A percentile compares a stretch with the other conserved stretches of the same genome.
These are phyloP conservation scores for Sugiyamaella castrensis DNA, from an alignment of 1,139 yeast genomes.

Conservation along the genomic window DNA sequence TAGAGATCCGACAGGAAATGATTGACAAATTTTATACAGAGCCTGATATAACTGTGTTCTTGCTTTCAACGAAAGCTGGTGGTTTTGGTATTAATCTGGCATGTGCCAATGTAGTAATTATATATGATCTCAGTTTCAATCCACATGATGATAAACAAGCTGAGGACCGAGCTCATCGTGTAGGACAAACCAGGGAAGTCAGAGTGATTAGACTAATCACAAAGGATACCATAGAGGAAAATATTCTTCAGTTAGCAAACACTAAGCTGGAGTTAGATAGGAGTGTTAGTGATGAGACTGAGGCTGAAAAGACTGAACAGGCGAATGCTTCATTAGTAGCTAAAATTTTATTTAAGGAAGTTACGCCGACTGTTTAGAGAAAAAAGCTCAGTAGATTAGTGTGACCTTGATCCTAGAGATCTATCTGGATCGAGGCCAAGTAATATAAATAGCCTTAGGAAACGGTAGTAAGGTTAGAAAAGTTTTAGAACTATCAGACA, in stretches of 20 bases:
- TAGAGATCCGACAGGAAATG: constrained; percentile 86
- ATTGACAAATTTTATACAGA: constrained; percentile 89
- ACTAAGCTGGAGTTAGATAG: constrained; percentile 86
- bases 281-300: constrained; percentile 53
- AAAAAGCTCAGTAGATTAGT: too few species aligned
- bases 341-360: too few species aligned
- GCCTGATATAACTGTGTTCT: constrained; percentile 74
- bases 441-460: too few species aligned
- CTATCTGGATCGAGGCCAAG: too few species aligned
- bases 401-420: too few species aligned
- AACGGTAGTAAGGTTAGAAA: too few species aligned
- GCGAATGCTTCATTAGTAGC: constrained; percentile 47
- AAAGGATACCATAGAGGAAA: constrained; percentile 79
- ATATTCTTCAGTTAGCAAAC: constrained; percentile 79
- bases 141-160: constrained; percentile 99
- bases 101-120: constrained; percentile 89
- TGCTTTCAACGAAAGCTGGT: constrained; percentile 93
- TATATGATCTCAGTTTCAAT: constrained; percentile 90
- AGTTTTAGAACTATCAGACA: too few species aligned
- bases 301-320: constrained; percentile 50
- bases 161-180: constrained; percentile 96
- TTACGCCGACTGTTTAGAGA: too few species aligned
- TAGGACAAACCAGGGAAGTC: constrained; percentile 91
- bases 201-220: constrained; percentile 74
- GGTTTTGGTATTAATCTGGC: constrained; percentile 97